phyloP scores from a whole-genome alignment of 164 flowering plant species.

The Umbilicus rupestris region DNA sequence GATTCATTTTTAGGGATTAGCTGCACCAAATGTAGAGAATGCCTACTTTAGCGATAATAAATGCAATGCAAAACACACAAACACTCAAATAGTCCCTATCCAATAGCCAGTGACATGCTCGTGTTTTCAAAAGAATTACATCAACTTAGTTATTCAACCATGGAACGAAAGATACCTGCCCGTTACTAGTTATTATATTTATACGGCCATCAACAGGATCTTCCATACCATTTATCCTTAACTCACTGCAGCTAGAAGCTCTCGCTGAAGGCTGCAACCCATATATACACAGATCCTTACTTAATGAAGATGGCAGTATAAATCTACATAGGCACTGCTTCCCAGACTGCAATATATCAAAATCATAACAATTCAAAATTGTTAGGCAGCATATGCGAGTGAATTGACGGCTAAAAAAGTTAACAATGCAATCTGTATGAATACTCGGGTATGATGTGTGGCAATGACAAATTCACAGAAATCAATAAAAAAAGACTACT shows the following conservation, averaged over 20 bases:
- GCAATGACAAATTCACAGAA: background rate
- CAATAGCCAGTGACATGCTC: background rate
- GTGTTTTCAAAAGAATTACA: background rate
- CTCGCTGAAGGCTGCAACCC: slow-evolving; percentile 24
- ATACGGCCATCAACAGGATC: slow-evolving; percentile 79
- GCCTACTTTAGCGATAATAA: background rate
- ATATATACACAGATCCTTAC: slow-evolving; percentile 18
- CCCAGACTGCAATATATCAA: slow-evolving; percentile 56
- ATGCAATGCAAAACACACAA: background rate
- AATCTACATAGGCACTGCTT: slow-evolving; percentile 77
- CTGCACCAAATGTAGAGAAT: background rate
- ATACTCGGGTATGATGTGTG: background rate
- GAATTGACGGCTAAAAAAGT: background rate
- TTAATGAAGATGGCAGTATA: slow-evolving; percentile 40
- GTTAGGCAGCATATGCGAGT: background rate
- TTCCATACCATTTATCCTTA: slow-evolving; percentile 56
- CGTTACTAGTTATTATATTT: slow-evolving; percentile 53
- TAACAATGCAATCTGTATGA: background rate
- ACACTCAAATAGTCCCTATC: background rate
- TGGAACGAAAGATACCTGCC: slow-evolving; percentile 42
- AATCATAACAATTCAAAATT: background rate
- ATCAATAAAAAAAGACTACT: background rate
- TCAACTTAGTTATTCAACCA: background rate
- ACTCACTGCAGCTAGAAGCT: slow-evolving; percentile 20
- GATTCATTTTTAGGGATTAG: background rate